Conservation (phyloP, 352 stramenopile genomes). For the Elongisporangium undulatum region DNA sequence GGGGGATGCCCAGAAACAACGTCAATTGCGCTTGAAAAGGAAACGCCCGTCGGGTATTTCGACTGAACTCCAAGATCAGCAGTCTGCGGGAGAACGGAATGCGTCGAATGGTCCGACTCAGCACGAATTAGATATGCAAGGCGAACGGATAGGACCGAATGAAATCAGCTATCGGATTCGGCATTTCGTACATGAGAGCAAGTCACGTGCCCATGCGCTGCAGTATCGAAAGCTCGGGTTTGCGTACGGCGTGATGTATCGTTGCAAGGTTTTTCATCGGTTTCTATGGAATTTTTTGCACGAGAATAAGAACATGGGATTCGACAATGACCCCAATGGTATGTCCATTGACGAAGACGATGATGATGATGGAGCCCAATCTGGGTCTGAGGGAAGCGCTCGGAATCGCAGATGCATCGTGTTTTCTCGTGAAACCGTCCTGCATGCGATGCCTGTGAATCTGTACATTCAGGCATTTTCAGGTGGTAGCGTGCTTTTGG, state of each 20-base stretch:
- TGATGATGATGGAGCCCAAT: slow-evolving; percentile 5
- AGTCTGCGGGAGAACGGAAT: not conserved
- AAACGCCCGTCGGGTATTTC: not conserved
- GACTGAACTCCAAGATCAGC: not conserved
- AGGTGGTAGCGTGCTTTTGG: slow-evolving; percentile 50
- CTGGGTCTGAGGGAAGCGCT: slow-evolving; percentile 3
- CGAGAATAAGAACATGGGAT: slow-evolving; percentile 29
- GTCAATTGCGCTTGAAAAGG: slow-evolving; percentile 3
- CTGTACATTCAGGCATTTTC: slow-evolving; percentile 82
- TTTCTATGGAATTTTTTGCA: slow-evolving; percentile 72
- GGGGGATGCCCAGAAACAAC: slow-evolving; percentile 17
- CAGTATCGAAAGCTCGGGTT: slow-evolving; percentile 78
- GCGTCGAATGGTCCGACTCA: not conserved
- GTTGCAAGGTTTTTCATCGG: slow-evolving; percentile 72
- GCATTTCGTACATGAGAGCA: slow-evolving; percentile 58
- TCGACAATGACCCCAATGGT: slow-evolving; percentile 32
- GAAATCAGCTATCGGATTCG: slow-evolving; percentile 72
- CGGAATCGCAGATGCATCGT: slow-evolving; percentile 33
- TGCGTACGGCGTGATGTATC: slow-evolving; percentile 80
- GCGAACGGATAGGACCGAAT: slow-evolving; percentile 1
- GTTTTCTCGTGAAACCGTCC: slow-evolving; percentile 69
- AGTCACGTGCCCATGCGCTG: slow-evolving; percentile 45
- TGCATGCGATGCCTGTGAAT: slow-evolving; percentile 73
- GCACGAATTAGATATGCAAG: not conserved
- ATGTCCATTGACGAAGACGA: slow-evolving; percentile 32